A percentile compares a stretch with the other conserved stretches of the same genome.
Evolutionary conservation across 148 eudicot genomes (phyloP).

Genomic region (Cornus controversa): DNA sequence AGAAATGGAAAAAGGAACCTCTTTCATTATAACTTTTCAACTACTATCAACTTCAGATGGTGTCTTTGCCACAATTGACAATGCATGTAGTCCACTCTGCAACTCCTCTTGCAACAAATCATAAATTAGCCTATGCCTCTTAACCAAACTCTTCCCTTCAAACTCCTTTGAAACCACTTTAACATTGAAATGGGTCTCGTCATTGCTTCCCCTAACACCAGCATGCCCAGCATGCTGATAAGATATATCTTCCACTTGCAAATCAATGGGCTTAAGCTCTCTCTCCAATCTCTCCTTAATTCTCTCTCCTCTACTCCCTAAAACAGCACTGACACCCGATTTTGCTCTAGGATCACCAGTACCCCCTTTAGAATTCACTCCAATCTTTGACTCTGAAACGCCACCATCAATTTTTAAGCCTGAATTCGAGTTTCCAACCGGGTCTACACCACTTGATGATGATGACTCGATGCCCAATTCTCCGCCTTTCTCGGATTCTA

Average conservation of each 20-base stretch:
- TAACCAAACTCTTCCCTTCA: slow-evolving; percentile 83
- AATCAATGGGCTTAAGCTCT: slow-evolving; percentile 58
- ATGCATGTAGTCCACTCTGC: slow-evolving; percentile 79
- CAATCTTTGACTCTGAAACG: slow-evolving; percentile 13
- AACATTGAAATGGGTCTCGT: slow-evolving; percentile 83
- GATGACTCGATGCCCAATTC: too few species aligned
- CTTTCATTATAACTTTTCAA: slow-evolving; percentile 10
- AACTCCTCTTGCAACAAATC: slow-evolving; percentile 75
- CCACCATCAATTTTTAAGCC: slow-evolving; percentile 17
- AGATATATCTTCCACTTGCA: slow-evolving; percentile 73
- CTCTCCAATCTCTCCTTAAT: slow-evolving; percentile 60
- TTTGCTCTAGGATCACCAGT: slow-evolving; percentile 6
- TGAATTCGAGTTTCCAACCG: slow-evolving; percentile 15
- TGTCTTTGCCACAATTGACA: slow-evolving; percentile 82
- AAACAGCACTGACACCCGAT: slow-evolving; percentile 12
- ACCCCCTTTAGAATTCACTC: slow-evolving; percentile 20
- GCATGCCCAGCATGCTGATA: slow-evolving; percentile 91
- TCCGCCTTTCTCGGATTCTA: slow-evolving; percentile 50
- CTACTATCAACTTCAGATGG: slow-evolving; percentile 49
- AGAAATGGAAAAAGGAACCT: slow-evolving; percentile 6
- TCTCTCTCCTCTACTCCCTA: slow-evolving; percentile 70
- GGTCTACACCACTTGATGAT: neutral
- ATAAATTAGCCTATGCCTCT: slow-evolving; percentile 87
- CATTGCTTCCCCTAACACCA: slow-evolving; percentile 64
- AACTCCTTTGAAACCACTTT: slow-evolving; percentile 69